Percentiles rank a stretch among this genome's conserved stretches.
These are phyloP conservation scores for Zymoseptoria crescenta DNA, from an alignment of 2,329 filamentous ascomycete genomes.

Conservation along the genomic window DNA sequence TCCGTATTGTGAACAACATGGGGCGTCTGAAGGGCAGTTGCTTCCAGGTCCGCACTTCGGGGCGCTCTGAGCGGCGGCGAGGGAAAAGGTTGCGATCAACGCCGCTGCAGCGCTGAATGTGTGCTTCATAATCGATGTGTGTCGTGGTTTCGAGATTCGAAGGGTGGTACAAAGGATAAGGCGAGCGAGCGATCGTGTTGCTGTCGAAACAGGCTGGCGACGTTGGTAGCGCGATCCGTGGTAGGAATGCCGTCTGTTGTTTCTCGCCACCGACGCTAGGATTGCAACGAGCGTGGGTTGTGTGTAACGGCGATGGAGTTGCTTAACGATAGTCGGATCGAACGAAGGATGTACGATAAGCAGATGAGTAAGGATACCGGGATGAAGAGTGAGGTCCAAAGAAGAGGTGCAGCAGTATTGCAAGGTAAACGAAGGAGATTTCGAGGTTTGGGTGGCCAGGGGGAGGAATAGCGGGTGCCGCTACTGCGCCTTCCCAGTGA, in stretches of 20 bases:
- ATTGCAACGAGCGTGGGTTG: background rate
- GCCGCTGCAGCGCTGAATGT: constrained; percentile 25
- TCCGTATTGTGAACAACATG: constrained; percentile 58
- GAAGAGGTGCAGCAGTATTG: background rate
- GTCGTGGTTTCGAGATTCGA: background rate
- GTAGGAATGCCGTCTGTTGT: background rate
- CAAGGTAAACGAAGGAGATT: background rate
- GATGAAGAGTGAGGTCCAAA: background rate
- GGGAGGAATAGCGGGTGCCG: background rate
- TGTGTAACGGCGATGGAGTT: background rate
- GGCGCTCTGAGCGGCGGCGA: constrained; percentile 18
- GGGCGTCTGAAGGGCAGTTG: constrained; percentile 26
- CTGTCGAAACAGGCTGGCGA: background rate
- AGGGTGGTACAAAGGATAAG: background rate
- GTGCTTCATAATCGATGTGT: constrained; percentile 16
- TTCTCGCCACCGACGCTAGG: background rate
- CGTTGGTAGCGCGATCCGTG: background rate
- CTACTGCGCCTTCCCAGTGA: background rate
- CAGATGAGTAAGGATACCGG: background rate
- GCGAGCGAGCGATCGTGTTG: background rate
- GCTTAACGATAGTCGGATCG: background rate
- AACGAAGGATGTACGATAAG: background rate
- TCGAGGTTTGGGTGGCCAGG: background rate
- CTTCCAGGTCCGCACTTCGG: constrained; percentile 26
- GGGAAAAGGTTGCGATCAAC: constrained; percentile 25